Conservation (phyloP, 768 basidiomycete genomes). For the Suillus spraguei region DNA sequence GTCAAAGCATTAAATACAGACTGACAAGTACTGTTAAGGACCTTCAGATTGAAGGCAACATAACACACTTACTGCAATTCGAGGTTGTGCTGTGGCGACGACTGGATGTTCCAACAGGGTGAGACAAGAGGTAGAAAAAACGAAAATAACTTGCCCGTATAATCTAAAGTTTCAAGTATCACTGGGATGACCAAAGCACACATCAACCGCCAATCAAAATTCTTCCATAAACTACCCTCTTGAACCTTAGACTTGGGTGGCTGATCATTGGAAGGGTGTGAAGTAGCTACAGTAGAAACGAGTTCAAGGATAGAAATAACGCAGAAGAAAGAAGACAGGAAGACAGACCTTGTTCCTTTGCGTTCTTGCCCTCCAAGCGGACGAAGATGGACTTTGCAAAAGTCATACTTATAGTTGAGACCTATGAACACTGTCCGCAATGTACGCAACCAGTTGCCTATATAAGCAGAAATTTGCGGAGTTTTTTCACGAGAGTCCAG, state of each 20-base stretch:
- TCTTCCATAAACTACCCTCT: constrained; percentile 27
- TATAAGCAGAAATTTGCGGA: not conserved
- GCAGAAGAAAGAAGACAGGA: not conserved
- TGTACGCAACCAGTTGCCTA: not conserved
- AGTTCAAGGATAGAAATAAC: not conserved
- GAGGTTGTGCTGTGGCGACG: constrained; percentile 53
- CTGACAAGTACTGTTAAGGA: constrained; percentile 15
- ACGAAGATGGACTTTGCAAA: too few relatives aligned
- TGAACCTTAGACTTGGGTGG: not conserved
- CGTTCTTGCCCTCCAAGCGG: not conserved
- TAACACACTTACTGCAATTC: constrained; percentile 44
- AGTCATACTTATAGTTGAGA: not conserved
- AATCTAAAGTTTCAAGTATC: constrained; percentile 39
- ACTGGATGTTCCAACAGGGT: constrained; percentile 29
- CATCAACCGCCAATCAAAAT: constrained; percentile 33
- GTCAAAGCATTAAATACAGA: constrained; percentile 32
- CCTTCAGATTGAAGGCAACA: not conserved
- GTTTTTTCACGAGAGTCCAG: not conserved
- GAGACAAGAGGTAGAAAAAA: not conserved
- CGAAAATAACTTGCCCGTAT: constrained; percentile 22
- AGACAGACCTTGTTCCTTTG: not conserved
- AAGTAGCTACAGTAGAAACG: not conserved
- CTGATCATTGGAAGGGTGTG: not conserved
- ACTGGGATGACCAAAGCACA: constrained; percentile 44
- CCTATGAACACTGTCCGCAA: not conserved